Evolutionary conservation across 108 stramenopile species (phyloP).

Genomic region (Craspedostauros australis): DNA sequence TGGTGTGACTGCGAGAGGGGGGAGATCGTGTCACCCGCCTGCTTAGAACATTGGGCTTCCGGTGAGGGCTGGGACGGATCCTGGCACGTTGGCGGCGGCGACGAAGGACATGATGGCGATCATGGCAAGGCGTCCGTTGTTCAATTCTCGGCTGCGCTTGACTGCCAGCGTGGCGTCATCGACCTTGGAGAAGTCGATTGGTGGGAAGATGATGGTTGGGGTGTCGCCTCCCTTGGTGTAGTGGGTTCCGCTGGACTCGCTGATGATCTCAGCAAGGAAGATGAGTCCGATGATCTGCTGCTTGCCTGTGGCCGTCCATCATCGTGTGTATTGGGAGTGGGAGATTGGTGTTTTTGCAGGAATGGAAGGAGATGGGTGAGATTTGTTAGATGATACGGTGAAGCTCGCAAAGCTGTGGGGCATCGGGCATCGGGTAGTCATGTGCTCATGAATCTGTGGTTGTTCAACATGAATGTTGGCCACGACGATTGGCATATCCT

Average conservation of each 20-base stretch:
- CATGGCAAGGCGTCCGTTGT: conserved; percentile 80
- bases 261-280: conserved; percentile 63
- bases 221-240: conserved; percentile 67
- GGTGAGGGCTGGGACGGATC: conserved; percentile 65
- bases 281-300: conserved; percentile 59
- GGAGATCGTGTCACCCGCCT: too few relatives aligned
- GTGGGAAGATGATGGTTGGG: conserved; percentile 72
- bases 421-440: too few relatives aligned
- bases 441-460: too few relatives aligned
- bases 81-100: conserved; percentile 64
- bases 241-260: conserved; percentile 52
- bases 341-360: background rate
- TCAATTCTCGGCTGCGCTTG: conserved; percentile 60
- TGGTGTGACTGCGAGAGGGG: too few relatives aligned
- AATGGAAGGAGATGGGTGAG: too few relatives aligned
- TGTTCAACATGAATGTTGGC: too few relatives aligned
- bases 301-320: conserved; percentile 8
- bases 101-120: conserved; percentile 72
- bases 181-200: conserved; percentile 64
- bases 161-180: conserved; percentile 39
- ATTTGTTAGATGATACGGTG: too few relatives aligned
- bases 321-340: background rate
- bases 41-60: conserved; percentile 57
- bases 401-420: too few relatives aligned
- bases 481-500: too few relatives aligned